Evolutionary conservation across 768 basidiomycete genomes (phyloP), one percentile per base, ranked within the genome.

Genomic region (Tricholoma terreum): DNA sequence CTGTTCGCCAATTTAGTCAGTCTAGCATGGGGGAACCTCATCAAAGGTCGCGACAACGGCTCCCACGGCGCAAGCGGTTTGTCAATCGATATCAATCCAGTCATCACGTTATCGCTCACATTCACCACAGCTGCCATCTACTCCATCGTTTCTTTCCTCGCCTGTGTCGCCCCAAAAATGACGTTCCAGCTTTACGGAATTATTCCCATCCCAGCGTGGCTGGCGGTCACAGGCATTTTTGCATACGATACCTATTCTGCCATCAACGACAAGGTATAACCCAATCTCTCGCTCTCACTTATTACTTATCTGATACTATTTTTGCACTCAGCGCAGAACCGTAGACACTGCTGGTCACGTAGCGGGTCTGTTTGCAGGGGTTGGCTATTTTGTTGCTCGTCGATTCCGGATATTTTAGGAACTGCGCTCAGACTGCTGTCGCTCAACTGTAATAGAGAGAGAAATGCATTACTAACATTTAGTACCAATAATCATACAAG

Each of bases 131-230:
- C 87, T 55, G 86, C 90, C 11, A 82, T 90, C 49, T 89, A 85
- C 69, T 82, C 87, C 3, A 71, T 84, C 24, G 71, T 89, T n/a
- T 82, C 89, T 4, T 81, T 87, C 68, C 84, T 90, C 50, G 89
- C 90, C 5, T 89, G 85, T 67, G 71, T 82, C 1, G 84, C 83
- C 12, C 92, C 92, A 4, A 81, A 63, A 14, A 75, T 83, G 63
- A 85, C 75, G 1, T 89, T 94, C 67, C 72, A 80, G 7, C 69
- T 94, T 42, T 94, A 90, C 69, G 88, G 84, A 33, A 82, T 92
- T 62, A 73, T 92, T 22, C 92, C 91, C 22, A 75, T 89, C 56
- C 90, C 92, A 0, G 90, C 90, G 0, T 94, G 89, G 89, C 76
- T 80, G 2, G 81, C 81, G 49, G 86, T 92, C 0, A 71, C 81